Evolutionary conservation across 352 stramenopile species (phyloP).

Genomic region (Phytopythium helicoides): DNA sequence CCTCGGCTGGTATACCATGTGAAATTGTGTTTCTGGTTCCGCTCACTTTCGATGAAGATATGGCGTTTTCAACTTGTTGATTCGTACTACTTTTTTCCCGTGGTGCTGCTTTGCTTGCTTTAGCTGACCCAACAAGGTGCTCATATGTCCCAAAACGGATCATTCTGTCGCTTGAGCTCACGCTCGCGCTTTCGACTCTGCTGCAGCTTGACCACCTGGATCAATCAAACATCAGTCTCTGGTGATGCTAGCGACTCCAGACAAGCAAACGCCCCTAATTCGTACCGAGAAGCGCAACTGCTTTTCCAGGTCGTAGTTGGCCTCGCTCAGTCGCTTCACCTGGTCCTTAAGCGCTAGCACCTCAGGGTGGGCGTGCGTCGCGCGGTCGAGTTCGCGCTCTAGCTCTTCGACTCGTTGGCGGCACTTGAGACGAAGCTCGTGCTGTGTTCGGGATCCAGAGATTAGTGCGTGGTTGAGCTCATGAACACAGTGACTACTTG

Average conservation of each 20-base stretch:
- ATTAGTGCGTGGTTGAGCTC: neutral
- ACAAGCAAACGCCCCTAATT: no score
- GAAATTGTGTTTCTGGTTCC: no score
- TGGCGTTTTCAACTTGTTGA: no score
- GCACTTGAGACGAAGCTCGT: constrained; percentile 53
- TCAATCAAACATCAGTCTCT: no score
- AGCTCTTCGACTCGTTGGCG: constrained; percentile 37
- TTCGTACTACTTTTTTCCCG: no score
- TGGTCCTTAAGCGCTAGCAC: constrained; percentile 35
- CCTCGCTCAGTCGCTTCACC: constrained; percentile 38
- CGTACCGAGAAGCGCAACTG: constrained; percentile 63
- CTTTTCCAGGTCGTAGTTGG: constrained; percentile 44
- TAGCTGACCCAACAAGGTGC: neutral
- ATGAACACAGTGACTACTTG: neutral
- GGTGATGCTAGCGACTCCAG: no score
- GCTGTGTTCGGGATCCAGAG: constrained; percentile 16
- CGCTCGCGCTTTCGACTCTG: constrained; percentile 68
- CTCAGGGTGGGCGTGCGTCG: constrained; percentile 45
- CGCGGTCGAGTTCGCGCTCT: constrained; percentile 42
- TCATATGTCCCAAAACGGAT: constrained; percentile 59
- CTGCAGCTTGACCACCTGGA: constrained; percentile 68
- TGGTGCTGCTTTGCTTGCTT: neutral
- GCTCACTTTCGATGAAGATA: no score
- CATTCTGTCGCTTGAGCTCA: constrained; percentile 57
- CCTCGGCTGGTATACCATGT: constrained; percentile 3